Conservation (phyloP, 441 rosid species). For the Rhodomyrtus psidioides region DNA sequence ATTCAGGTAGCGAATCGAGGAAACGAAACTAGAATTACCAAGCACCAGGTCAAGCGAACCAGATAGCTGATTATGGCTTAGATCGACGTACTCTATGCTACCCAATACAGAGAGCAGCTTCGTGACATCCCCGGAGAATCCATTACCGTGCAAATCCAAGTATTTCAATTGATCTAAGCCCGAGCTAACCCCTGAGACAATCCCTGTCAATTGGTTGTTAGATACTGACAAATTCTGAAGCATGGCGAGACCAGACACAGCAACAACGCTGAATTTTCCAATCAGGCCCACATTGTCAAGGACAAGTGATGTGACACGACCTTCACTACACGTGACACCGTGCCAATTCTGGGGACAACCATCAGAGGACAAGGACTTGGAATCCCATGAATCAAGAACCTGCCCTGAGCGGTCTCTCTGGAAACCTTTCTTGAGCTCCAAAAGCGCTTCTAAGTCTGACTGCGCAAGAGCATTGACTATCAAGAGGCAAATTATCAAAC, state of each 20-base stretch:
- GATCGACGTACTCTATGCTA: conserved; percentile 41
- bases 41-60: conserved; percentile 71
- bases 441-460: conserved; percentile 71
- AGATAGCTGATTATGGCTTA: conserved; percentile 58
- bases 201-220: conserved; percentile 52
- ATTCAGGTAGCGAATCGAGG: conserved; percentile 52
- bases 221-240: conserved; percentile 58
- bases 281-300: conserved; percentile 50
- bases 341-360: conserved; percentile 72
- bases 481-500: conserved; percentile 34
- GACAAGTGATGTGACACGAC: conserved; percentile 50
- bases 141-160: conserved; percentile 57
- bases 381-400: conserved; percentile 61
- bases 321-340: conserved; percentile 52
- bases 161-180: conserved; percentile 40
- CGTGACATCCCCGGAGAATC: conserved; percentile 66
- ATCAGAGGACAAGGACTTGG: conserved; percentile 49
- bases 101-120: conserved; percentile 44
- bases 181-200: conserved; percentile 51
- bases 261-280: conserved; percentile 66
- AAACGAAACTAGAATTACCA: conserved; percentile 49
- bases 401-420: conserved; percentile 48
- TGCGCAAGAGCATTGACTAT: conserved; percentile 36
- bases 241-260: conserved; percentile 42
- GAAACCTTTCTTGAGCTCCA: conserved; percentile 73